Base-by-base conservation (phyloP, 83 land plant species). In the Isoetes engelmannii region DNA sequence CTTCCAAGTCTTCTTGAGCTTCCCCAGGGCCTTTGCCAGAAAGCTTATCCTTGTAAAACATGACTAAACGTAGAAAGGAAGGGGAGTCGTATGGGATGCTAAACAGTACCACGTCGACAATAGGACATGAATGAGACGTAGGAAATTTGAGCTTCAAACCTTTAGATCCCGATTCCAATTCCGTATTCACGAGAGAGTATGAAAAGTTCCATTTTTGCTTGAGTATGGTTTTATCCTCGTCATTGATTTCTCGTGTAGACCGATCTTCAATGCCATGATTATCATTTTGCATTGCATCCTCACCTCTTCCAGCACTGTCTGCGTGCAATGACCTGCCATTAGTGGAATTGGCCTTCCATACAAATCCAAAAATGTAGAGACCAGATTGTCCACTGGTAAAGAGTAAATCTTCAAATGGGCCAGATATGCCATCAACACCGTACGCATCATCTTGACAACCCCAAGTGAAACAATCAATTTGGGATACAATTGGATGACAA, bases 401-500 rank as follows among this genome's bases (percentile, higher is more conserved):
- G 46, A 93, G 85, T 53, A 90, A 70, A 47, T 93, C 90, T 55
- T 73, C 77, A 60, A 84, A 87, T 9, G 47, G 17, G 12, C 75
- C 57, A 10, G 53, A 45, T 17, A 73, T 68, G 43, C 79, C 68
- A 15, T 71, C 63, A 21, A 59, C 75, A 57, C 79, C 67, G 69
- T 79, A 87, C 17, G 72, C 71, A 72, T 89, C 89, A 20, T 75
- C 83, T 69, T 65, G 69, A 21, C 75, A 67, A 6, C 85, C 98
- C 96, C 96, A 93, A n/a, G 88, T 76, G 13, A 77, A 63, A 37
- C 86, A 89, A 45, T 72, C 78, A 12, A 80, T 82, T 76, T 75
- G 84, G 69, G 74, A 71, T 45, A 89, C 61, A 46, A 71, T 70
- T 48, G 77, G 72, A 65, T 60, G 79, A 48, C 48, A 15, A 44